Conservation (phyloP, 2,329 filamentous ascomycete genomes). For the Phaeoacremonium minimum region DNA sequence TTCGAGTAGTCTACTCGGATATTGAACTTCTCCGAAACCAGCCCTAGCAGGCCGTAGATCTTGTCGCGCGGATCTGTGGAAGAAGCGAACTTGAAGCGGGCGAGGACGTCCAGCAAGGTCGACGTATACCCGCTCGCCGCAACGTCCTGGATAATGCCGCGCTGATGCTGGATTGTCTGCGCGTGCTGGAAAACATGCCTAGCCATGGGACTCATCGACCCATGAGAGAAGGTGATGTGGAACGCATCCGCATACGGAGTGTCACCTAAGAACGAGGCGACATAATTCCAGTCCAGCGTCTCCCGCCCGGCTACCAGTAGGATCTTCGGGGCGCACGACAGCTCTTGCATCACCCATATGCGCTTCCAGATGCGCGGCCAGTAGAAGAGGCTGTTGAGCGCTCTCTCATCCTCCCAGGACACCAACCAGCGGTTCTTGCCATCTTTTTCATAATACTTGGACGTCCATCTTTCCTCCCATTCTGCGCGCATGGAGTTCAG, state of each 20-base stretch:
- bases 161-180: conserved; percentile 6
- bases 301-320: conserved; percentile 1
- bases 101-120: conserved; percentile 10
- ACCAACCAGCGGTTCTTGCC: not conserved
- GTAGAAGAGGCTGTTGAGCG: not conserved
- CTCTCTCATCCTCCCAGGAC: not conserved
- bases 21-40: conserved; percentile 6
- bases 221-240: conserved; percentile 4
- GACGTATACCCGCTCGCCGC: not conserved
- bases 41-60: conserved; percentile 11
- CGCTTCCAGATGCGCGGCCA: conserved; percentile 4
- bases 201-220: not conserved
- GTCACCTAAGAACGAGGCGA: conserved; percentile 6
- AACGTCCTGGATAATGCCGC: conserved; percentile 1
- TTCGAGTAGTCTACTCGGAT: conserved; percentile 12
- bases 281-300: conserved; percentile 7
- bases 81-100: conserved; percentile 6
- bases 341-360: conserved; percentile 13
- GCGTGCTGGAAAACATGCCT: not conserved
- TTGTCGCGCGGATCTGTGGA: conserved; percentile 11
- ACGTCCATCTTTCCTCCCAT: not conserved
- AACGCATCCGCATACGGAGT: conserved; percentile 6
- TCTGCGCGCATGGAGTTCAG: not conserved
- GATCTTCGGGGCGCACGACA: conserved; percentile 8
- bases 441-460: not conserved